Evolutionary conservation across 805 yeast species (phyloP), one percentile per base, ranked within the genome.

Genomic region (Candida wancherniae): DNA sequence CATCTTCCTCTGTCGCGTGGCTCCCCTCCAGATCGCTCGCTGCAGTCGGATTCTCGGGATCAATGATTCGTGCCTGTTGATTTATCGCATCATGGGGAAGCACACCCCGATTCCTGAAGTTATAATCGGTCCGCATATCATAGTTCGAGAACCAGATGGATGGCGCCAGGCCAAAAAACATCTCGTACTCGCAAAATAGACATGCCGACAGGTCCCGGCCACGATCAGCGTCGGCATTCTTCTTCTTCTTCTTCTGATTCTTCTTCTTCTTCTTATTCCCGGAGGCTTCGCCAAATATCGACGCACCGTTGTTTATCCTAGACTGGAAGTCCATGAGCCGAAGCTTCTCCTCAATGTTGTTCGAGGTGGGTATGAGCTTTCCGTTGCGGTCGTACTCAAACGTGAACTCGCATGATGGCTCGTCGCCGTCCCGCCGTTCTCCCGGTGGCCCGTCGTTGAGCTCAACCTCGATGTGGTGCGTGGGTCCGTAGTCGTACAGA

Each of bases 141-240:
- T n/a, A n/a, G n/a, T n/a, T n/a, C n/a, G n/a, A n/a, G n/a, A n/a
- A n/a, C n/a, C n/a, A n/a, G n/a, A n/a, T n/a, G n/a, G n/a, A n/a
- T 0, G 79, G 78, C 29, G 70, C 67, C 26, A 51, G 53, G 2
- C 78, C 77, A 47, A 61, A 73, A 2, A 71, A 63, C 30, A 63
- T 58, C 44, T 71, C 73, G 47, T 71, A 73, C 40, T 72, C 75
- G 49, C 79, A 73, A 32, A 73, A 63, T 38, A 70, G 51, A 45
- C 79, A 73, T 38, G 63, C 48, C 22, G 37, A 20, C 5, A 26
- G 16, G 17, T 25, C 28, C 18, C 29, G 28, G 17, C 20, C 28
- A n/a, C 22, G 33, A 5, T 28, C 31, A 3, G 34, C 40, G 10
- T 18, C 33, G 26, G n/a, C 32, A 31, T 24, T 34, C 30, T 32